Percentiles rank a stretch among this genome's conserved stretches.
Evolutionary conservation across 2,329 filamentous ascomycete genomes (phyloP).

Genomic region (Phialemonium atrogriseum): DNA sequence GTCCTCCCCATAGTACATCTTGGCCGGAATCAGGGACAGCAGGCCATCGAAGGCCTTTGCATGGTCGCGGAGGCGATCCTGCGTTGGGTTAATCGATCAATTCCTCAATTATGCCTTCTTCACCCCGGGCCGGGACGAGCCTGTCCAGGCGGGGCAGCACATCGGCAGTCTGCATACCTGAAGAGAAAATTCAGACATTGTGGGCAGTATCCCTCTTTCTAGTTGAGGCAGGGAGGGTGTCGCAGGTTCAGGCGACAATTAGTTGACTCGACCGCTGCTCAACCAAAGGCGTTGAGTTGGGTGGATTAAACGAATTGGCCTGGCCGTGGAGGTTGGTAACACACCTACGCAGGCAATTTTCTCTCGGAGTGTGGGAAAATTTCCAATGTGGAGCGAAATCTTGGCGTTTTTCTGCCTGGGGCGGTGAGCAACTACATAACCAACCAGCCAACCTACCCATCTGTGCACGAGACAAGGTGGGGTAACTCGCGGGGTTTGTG

Average conservation of each 20-base stretch:
- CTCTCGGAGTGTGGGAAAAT: constrained; percentile 10
- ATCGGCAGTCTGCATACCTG: constrained; percentile 31
- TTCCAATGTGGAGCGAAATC: constrained; percentile 17
- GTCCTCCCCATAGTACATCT: constrained; percentile 84
- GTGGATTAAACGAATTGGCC: too few relatives aligned
- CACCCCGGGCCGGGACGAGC: constrained; percentile 15
- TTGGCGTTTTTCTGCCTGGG: constrained; percentile 11
- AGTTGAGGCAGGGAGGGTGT: neutral
- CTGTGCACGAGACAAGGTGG: too few relatives aligned
- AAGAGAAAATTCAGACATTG: constrained; percentile 36
- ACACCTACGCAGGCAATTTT: constrained; percentile 11
- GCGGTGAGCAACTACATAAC: too few relatives aligned
- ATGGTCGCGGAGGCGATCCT: constrained; percentile 50
- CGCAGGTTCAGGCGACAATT: constrained; percentile 1
- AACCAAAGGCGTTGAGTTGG: too few relatives aligned
- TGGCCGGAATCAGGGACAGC: constrained; percentile 79
- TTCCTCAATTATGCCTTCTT: neutral
- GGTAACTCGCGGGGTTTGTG: too few relatives aligned
- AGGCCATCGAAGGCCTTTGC: constrained; percentile 78
- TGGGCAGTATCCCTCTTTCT: constrained; percentile 3
- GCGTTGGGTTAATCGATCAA: constrained; percentile 1
- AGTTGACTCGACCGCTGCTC: too few relatives aligned
- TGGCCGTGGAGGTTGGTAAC: constrained; percentile 5
- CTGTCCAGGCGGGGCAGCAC: neutral
- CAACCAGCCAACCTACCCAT: too few relatives aligned